Evolutionary conservation across 257 asterid species (phyloP).

Genomic region (Cinchona pubescens): DNA sequence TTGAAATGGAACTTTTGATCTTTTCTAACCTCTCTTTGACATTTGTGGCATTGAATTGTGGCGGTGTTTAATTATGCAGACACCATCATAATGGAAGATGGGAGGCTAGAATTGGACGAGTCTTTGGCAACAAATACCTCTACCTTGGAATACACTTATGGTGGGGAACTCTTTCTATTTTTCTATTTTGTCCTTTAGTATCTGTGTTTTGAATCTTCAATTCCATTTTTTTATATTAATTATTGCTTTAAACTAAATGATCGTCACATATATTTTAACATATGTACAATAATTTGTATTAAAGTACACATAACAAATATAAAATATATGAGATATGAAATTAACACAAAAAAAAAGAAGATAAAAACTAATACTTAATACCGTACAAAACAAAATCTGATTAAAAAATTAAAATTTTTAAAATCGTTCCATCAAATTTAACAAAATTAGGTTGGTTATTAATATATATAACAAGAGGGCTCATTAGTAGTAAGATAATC

Average conservation of each 20-base stretch:
- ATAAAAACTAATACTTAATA: too few species aligned
- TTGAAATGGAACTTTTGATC: background rate
- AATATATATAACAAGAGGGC: background rate
- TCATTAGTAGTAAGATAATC: background rate
- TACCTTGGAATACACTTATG: slow-evolving; percentile 96
- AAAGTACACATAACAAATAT: too few species aligned
- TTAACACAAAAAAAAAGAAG: too few species aligned
- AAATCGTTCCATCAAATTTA: background rate
- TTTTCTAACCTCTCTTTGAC: background rate
- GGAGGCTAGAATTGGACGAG: slow-evolving; percentile 98
- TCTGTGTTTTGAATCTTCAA: too few species aligned
- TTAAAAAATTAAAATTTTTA: background rate
- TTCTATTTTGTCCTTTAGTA: background rate
- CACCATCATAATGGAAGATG: slow-evolving; percentile 98
- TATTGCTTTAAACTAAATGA: too few species aligned
- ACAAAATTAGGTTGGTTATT: background rate
- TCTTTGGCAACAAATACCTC: slow-evolving; percentile 91
- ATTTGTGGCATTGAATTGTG: slow-evolving; percentile 12
- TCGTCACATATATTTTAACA: too few species aligned
- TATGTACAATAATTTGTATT: too few species aligned
- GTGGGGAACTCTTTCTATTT: slow-evolving; percentile 37
- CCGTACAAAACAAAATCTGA: too few species aligned
- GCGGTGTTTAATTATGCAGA: slow-evolving; percentile 30
- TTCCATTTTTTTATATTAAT: too few species aligned
- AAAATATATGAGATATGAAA: too few species aligned